Conservation (phyloP, 2,329 filamentous ascomycete genomes). For the Lachnellula subtilissima region DNA sequence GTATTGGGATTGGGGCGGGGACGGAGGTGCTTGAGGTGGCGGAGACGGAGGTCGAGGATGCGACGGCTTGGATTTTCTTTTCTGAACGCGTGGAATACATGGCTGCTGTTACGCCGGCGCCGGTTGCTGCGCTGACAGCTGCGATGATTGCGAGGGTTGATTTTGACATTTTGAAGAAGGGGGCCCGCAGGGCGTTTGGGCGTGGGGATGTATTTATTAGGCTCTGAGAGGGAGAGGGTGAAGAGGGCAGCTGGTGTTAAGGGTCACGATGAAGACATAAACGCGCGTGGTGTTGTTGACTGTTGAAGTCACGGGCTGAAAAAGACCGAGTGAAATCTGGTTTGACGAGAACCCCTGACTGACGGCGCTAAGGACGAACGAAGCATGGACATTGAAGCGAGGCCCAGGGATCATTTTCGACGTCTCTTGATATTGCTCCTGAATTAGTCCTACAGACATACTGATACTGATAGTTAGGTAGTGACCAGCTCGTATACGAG, state of each 20-base stretch:
- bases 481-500: too few relatives aligned
- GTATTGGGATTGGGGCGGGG: constrained; percentile 24
- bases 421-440: too few relatives aligned
- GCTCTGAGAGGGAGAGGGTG: background rate
- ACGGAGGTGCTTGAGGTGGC: constrained; percentile 27
- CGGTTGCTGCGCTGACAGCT: constrained; percentile 69
- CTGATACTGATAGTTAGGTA: too few relatives aligned
- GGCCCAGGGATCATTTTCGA: too few relatives aligned
- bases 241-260: constrained; percentile 10
- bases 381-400: background rate
- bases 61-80: constrained; percentile 36
- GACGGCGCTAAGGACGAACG: background rate
- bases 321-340: constrained; percentile 4
- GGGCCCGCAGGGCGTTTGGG: background rate
- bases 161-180: constrained; percentile 63
- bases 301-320: constrained; percentile 14
- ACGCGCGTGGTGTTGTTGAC: constrained; percentile 21
- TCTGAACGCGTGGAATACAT: constrained; percentile 56
- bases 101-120: constrained; percentile 66
- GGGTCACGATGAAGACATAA: constrained; percentile 21
- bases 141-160: constrained; percentile 70
- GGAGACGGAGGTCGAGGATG: constrained; percentile 22
- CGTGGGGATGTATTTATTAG: constrained; percentile 17
- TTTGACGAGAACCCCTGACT: background rate
- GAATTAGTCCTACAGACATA: too few relatives aligned